Conservation (phyloP, 495 filamentous ascomycete genomes). For the Pseudevernia furfuracea region DNA sequence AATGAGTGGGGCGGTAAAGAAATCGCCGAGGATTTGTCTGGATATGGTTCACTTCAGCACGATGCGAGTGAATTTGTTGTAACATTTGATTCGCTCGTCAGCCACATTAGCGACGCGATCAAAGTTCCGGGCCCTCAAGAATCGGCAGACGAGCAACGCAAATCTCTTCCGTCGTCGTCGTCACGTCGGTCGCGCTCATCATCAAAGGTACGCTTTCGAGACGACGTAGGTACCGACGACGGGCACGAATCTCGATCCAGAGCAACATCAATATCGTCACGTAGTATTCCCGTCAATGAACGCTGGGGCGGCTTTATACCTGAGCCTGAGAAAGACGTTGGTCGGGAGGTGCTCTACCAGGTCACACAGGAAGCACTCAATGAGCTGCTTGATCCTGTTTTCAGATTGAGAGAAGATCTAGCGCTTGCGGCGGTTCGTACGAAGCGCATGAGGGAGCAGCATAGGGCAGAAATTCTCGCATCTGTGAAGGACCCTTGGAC, state of each 20-base stretch:
- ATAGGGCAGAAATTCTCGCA: conserved; percentile 5
- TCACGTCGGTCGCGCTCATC: conserved; percentile 72
- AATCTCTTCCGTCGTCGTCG: conserved; percentile 43
- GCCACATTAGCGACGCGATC: conserved; percentile 24
- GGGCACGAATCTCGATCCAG: conserved; percentile 63
- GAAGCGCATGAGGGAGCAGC: conserved; percentile 49
- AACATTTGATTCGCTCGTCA: conserved; percentile 20
- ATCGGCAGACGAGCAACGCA: conserved; percentile 22
- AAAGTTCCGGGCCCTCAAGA: conserved; percentile 34
- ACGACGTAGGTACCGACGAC: conserved; percentile 50
- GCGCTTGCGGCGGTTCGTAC: conserved; percentile 61
- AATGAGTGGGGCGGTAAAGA: conserved; percentile 9
- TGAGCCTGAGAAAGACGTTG: conserved; percentile 70
- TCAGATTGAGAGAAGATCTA: conserved; percentile 70
- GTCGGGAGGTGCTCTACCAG: conserved; percentile 84
- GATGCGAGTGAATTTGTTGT: conserved; percentile 13
- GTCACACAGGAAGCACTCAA: conserved; percentile 86
- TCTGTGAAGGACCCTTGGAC: conserved; percentile 4
- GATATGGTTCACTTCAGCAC: conserved; percentile 7
- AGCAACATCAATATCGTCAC: conserved; percentile 71
- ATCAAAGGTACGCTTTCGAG: conserved; percentile 76
- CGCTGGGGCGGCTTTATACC: conserved; percentile 78
- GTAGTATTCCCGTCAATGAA: conserved; percentile 63
- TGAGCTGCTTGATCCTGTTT: conserved; percentile 79
- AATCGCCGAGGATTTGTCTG: conserved; percentile 10